Base-by-base conservation (phyloP, 108 stramenopile species). In the Cyclotella distinguenda region DNA sequence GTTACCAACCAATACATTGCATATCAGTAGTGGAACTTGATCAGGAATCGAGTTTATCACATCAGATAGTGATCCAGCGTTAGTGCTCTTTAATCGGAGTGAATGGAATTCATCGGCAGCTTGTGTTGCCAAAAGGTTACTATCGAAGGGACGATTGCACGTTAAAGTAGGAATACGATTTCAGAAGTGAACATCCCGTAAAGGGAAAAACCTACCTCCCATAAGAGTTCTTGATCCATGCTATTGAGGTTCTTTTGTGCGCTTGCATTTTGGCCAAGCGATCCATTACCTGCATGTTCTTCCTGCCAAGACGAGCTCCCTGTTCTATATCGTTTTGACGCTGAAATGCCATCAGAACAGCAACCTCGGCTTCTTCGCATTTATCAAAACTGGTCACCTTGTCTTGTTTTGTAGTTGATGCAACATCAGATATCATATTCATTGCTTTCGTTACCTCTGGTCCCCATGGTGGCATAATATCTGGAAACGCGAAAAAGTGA, bases 241-340 rank as follows among this genome's bases (percentile, higher is more conserved):
- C 63, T 26, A 93, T 77, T 51, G 80, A 77, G 26, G 68, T 74
- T 13, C 83, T 67, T 49, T 91, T 86, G 70, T 92, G 89, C 8
- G 82, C 79, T 57, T 89, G 87, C 87, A 95, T 87, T 46, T 85
- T 87, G 1, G 90, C 87, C 32, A 95, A 62, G 11, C 94, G 82
- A 64, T 95, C 94, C 89, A 95, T 91, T 12, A 90, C 85, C 61
- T 95, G 94, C 44, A 83, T 57, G 67, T 95, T 95, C 59, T 95
- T 95, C 23, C 94, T 78, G 4, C 84, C 90, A 15, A 95, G 67
- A 19, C 94, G 78, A 40, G 88, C 86, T 3, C 82, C 75, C 55
- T 87, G 82, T 57, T 95, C 94, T 44, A 88, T 80, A 71, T 95
- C 94, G 64, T 91, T 81, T 65, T 95, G 94, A 27, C 68, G 72